Conservation (phyloP, 352 stramenopile genomes). For the Phytophthora syringae region DNA sequence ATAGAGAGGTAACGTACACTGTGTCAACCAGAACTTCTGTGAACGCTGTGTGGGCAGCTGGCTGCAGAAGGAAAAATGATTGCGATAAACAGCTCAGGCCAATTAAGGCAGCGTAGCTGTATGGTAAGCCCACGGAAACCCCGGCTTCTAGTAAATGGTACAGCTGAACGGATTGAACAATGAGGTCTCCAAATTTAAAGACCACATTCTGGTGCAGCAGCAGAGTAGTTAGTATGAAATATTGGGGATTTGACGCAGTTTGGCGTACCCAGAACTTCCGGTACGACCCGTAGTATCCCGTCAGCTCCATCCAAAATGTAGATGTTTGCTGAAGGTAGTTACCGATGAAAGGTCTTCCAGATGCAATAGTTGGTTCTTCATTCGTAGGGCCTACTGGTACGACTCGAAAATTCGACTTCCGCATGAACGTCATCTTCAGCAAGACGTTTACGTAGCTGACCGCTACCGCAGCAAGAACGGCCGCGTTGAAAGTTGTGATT, state of each 20-base stretch:
- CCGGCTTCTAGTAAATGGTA: slow-evolving; percentile 22
- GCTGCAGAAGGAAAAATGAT: slow-evolving; percentile 19
- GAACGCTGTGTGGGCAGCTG: slow-evolving; percentile 16
- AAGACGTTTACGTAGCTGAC: too few relatives aligned
- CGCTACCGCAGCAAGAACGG: too few relatives aligned
- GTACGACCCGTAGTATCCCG: slow-evolving; percentile 7
- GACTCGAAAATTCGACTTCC: too few relatives aligned
- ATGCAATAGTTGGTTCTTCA: slow-evolving; percentile 17
- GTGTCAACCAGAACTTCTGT: slow-evolving; percentile 31
- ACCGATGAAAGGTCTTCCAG: too few relatives aligned
- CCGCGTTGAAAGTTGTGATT: too few relatives aligned
- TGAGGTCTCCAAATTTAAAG: slow-evolving; percentile 18
- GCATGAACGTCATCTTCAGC: too few relatives aligned
- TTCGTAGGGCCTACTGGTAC: too few relatives aligned
- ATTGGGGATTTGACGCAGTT: not conserved
- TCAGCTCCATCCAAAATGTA: slow-evolving; percentile 7
- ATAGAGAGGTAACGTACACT: slow-evolving; percentile 33
- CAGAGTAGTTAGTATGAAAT: too few relatives aligned
- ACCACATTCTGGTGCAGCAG: slow-evolving; percentile 16
- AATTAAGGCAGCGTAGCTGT: slow-evolving; percentile 17
- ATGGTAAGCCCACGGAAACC: slow-evolving; percentile 8
- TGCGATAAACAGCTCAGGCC: slow-evolving; percentile 18
- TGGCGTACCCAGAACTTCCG: slow-evolving; percentile 15
- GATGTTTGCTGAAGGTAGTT: too few relatives aligned
- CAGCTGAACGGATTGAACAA: slow-evolving; percentile 23